Evolutionary conservation across 1,139 yeast genomes (phyloP), one percentile per base, ranked within the genome.

Genomic region (Suhomyces panamericanus): DNA sequence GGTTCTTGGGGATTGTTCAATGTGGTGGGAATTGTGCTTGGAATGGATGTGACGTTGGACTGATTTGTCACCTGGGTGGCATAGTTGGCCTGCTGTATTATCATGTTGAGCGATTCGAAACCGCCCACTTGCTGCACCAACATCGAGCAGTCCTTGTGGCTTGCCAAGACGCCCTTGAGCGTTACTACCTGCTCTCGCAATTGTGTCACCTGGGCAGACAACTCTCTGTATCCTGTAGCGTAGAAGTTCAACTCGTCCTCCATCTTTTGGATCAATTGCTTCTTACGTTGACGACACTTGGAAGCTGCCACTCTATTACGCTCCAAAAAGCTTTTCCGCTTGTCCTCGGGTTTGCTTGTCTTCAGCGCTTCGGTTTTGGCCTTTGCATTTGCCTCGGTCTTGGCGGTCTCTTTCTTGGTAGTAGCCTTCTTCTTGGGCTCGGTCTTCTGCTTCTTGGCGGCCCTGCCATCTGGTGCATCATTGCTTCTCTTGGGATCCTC

Each of bases 271-370:
- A 89, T 78, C 74, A 87, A 85, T 61, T 88, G 91, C 69, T 95
- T 93, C 75, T 93, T 95, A 43, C 97, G 80, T 65, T 88, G 96
- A 47, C 99, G 81, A 70, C 98, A 95, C 64, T 90, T 91, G 32
- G 95, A 83, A 0, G 99, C 99, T 0, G 99, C 99, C 12, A 93
- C 81, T 49, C 99, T 77, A 63, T 93, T 93, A 50, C 98, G 75
- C 62, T 93, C 99, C 53, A 93, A 68, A 56, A 93, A 93, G 53
- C 78, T 84, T 61, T 83, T 82, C 28, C 98, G 78, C 60, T 87
- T 89, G 38, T 86, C 93, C 39, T 78, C 88, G 10, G 35, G 24
- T 20, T 20, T 20, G 6, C 6, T 20, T 20, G 24, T 26, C 15
- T 33, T 39, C 12, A 8, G 22, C 12, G 24, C 32, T 13, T 22